Base-by-base conservation (phyloP, 768 basidiomycete genomes). In the Mycena rebaudengoi region DNA sequence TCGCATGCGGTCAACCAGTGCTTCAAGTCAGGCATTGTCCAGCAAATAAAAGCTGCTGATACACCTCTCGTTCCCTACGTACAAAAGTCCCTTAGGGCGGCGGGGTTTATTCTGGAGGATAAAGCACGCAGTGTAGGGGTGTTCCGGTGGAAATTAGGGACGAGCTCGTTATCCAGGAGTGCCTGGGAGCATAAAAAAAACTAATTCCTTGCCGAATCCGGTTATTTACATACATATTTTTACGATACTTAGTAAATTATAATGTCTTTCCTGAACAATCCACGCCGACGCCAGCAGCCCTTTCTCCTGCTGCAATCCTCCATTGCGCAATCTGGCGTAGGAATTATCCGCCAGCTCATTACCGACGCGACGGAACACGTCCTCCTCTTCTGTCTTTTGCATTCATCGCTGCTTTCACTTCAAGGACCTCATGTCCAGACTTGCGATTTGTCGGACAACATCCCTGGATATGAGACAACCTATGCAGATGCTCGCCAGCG, bases 251-350 rank as follows among this genome's bases (percentile, higher is more conserved):
- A 21, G 16, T 5, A 44, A 44, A 7, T 51, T 13, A 33, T 46
- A 48, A 68, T 70, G 64, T 63, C 57, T 39, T 62, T 62, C 30
- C 14, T 65, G 14, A 55, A 25, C 46, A 55, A 68, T 59, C 68
- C 60, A 65, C 54, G 52, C 57, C 62, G 54, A 52, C 64, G 53
- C 37, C 60, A 62, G 69, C 75, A 86, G 33, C 80, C 86, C 26
- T 70, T 89, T 23, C 69, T 90, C 21, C 60, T 90, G 26, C 71
- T 90, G 14, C 86, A 90, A 64, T 90, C 89, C 7, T 88, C 89
- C 48, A 57, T 78, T 49, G 81, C 86, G 2, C 88, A 89, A 69
- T 86, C 86, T 12, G 76, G 81, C 63, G 64, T 91, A 41, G 86
- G 89, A 11, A 70, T 91, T 30, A 77, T 91, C 13, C 82, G 83